These are phyloP conservation scores for Zygosaccharomyces bisporus DNA, from an alignment of 805 yeast genomes.

Conservation along the genomic window DNA sequence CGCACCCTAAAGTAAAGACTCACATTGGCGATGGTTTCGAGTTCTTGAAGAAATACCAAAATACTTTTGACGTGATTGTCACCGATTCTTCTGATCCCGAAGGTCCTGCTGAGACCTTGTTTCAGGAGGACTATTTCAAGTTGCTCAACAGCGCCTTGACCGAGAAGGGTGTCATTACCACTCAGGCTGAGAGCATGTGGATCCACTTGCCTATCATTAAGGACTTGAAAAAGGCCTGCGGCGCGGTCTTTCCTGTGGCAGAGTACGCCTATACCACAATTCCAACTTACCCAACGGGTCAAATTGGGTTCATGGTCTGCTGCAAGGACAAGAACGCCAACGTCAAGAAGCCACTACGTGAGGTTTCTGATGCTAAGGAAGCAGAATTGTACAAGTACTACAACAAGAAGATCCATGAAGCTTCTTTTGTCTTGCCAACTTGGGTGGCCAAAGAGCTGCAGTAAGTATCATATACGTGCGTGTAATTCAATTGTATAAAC, in stretches of 20 bases:
- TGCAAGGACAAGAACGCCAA: slow-evolving; percentile 64
- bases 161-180: slow-evolving; percentile 83
- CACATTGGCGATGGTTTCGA: slow-evolving; percentile 98
- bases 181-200: slow-evolving; percentile 97
- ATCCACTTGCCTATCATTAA: slow-evolving; percentile 80
- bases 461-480: slow-evolving; percentile 11
- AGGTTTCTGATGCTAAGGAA: slow-evolving; percentile 59
- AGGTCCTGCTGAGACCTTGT: slow-evolving; percentile 93
- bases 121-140: slow-evolving; percentile 88
- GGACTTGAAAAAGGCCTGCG: slow-evolving; percentile 76
- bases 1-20: slow-evolving; percentile 84
- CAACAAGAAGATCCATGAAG: slow-evolving; percentile 76
- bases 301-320: slow-evolving; percentile 97
- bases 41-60: slow-evolving; percentile 77
- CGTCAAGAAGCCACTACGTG: slow-evolving; percentile 67
- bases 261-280: slow-evolving; percentile 89
- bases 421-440: slow-evolving; percentile 87
- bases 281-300: slow-evolving; percentile 97
- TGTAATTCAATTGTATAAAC: not conserved
- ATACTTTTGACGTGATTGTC: slow-evolving; percentile 89
- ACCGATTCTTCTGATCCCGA: slow-evolving; percentile 98
- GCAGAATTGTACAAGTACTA: slow-evolving; percentile 70
- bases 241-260: slow-evolving; percentile 82
- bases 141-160: slow-evolving; percentile 84
- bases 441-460: slow-evolving; percentile 66